phyloP scores from a whole-genome alignment of 768 basidiomycete genomes.

The Austroboletus festivus region DNA sequence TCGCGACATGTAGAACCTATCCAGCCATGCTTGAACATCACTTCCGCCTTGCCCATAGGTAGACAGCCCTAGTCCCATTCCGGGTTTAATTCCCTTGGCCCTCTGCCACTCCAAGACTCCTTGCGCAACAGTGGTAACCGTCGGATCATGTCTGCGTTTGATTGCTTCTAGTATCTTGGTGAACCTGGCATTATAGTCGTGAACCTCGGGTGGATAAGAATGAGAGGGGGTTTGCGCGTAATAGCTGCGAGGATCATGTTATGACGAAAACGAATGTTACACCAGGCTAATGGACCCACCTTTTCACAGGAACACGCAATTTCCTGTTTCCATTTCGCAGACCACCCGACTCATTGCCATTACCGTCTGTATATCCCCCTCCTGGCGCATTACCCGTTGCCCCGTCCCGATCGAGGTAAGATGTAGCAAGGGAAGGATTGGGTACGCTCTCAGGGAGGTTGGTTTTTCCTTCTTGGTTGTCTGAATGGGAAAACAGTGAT shows the following conservation, averaged over 20 bases:
- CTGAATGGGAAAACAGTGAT: constrained; percentile 52
- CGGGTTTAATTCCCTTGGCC: constrained; percentile 30
- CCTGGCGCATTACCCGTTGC: constrained; percentile 3
- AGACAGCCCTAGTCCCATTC: constrained; percentile 27
- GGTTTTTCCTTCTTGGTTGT: constrained; percentile 30
- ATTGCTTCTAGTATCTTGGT: constrained; percentile 84
- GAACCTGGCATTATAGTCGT: constrained; percentile 89
- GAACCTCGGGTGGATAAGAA: constrained; percentile 88
- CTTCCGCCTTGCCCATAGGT: constrained; percentile 63
- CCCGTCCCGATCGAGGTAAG: constrained; percentile 21
- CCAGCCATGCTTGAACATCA: constrained; percentile 93
- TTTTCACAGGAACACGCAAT: constrained; percentile 78
- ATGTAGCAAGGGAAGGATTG: constrained; percentile 65
- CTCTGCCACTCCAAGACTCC: constrained; percentile 97
- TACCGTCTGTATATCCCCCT: constrained; percentile 20
- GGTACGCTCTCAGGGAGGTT: constrained; percentile 70
- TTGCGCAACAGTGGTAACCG: constrained; percentile 94
- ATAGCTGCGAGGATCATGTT: constrained; percentile 52
- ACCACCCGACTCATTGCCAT: constrained; percentile 26
- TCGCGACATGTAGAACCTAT: constrained; percentile 94
- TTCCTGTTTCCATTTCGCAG: constrained; percentile 56
- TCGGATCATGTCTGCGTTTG: constrained; percentile 94
- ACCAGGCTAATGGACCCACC: constrained; percentile 41
- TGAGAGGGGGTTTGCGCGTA: constrained; percentile 73
- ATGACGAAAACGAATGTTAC: constrained; percentile 1